Conservation (phyloP, 495 filamentous ascomycete genomes). For the Neurospora sp. region DNA sequence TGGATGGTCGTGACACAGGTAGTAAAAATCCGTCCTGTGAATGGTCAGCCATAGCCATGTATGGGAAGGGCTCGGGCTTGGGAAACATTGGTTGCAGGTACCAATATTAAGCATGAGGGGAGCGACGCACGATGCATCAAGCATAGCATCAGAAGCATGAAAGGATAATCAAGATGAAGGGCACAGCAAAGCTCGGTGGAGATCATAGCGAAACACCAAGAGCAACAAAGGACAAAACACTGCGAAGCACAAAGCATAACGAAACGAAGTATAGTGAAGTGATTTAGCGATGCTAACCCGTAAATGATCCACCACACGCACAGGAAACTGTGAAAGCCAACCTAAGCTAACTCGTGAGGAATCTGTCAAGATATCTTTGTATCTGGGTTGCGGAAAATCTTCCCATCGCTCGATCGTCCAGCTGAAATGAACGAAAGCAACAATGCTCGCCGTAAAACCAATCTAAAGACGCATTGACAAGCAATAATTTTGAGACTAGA, state of each 20-base stretch:
- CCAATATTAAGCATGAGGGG: neutral
- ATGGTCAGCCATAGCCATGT: neutral
- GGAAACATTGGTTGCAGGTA: neutral
- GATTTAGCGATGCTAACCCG: neutral
- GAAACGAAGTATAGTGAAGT: neutral
- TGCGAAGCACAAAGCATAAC: neutral
- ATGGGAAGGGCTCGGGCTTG: neutral
- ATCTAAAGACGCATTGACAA: neutral
- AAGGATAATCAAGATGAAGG: neutral
- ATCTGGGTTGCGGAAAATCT: neutral
- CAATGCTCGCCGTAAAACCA: neutral
- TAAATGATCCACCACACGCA: neutral
- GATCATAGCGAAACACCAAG: neutral
- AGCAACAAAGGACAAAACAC: neutral
- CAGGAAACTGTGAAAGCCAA: neutral
- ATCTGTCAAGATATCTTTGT: neutral
- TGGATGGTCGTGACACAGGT: neutral
- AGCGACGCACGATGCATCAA: neutral
- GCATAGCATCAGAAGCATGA: neutral
- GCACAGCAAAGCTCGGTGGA: neutral
- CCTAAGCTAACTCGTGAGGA: neutral
- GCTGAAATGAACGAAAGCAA: neutral
- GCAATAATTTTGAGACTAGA: neutral
- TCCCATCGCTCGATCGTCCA: neutral
- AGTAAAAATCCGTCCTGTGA: neutral